Percentiles rank a stretch among this genome's conserved stretches.
Conservation (phyloP, 2,329 filamentous ascomycete species). For the Fusarium sp. region DNA sequence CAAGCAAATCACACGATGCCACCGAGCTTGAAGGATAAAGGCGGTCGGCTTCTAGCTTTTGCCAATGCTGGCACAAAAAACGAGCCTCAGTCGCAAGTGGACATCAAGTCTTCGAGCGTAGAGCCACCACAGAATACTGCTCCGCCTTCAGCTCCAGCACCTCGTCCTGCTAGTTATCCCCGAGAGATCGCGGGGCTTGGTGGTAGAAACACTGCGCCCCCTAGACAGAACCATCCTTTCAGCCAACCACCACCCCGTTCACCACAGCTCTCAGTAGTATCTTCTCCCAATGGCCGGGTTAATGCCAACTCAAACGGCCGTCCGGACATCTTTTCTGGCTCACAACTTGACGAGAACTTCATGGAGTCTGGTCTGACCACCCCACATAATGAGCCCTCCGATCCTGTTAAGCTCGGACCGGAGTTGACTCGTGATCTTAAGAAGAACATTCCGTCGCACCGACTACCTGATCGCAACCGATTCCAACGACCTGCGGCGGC, state of each 20-base stretch:
- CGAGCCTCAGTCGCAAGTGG: slow-evolving; percentile 35
- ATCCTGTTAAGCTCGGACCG: slow-evolving; percentile 38
- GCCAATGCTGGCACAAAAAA: slow-evolving; percentile 45
- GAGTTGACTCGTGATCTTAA: slow-evolving; percentile 45
- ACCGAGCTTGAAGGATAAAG: slow-evolving; percentile 49
- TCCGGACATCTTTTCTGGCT: slow-evolving; percentile 53
- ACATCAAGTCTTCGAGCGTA: slow-evolving; percentile 30
- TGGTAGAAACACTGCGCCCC: slow-evolving; percentile 48
- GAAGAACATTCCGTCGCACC: slow-evolving; percentile 37
- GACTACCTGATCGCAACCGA: slow-evolving; percentile 23
- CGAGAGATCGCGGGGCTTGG: slow-evolving; percentile 54
- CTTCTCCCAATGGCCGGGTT: slow-evolving; percentile 39
- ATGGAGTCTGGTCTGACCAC: slow-evolving; percentile 56
- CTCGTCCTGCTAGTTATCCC: slow-evolving; percentile 51
- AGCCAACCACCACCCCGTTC: slow-evolving; percentile 43
- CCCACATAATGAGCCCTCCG: slow-evolving; percentile 51
- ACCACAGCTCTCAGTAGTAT: slow-evolving; percentile 34
- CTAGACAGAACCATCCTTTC: slow-evolving; percentile 45
- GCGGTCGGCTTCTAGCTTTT: slow-evolving; percentile 50
- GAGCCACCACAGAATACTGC: slow-evolving; percentile 34
- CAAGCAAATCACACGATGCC: slow-evolving; percentile 44
- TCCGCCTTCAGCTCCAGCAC: slow-evolving; percentile 38
- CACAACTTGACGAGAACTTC: slow-evolving; percentile 56
- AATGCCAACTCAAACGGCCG: slow-evolving; percentile 31
- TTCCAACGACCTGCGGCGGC: slow-evolving; percentile 23